phyloP scores from a whole-genome alignment of 2,329 filamentous ascomycete genomes.

The Colletotrichum higginsianum region DNA sequence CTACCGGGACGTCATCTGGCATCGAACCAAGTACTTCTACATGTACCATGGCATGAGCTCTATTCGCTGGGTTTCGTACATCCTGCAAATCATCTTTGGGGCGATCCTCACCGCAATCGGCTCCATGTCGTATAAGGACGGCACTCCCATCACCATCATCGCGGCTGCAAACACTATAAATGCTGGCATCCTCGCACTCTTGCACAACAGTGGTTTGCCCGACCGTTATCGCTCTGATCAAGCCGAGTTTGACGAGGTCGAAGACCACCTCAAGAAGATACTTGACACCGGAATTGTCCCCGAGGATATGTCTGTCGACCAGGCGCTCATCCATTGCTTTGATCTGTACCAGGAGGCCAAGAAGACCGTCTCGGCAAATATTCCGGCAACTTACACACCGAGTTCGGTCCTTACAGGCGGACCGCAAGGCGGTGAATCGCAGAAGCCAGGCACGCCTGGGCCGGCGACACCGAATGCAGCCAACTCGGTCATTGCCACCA shows the following conservation, averaged over 20 bases:
- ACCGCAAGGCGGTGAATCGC: slow-evolving; percentile 20
- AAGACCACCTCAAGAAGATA: slow-evolving; percentile 65
- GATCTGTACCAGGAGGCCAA: slow-evolving; percentile 62
- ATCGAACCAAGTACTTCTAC: slow-evolving; percentile 61
- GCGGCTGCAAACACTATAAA: slow-evolving; percentile 66
- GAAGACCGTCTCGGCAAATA: slow-evolving; percentile 62
- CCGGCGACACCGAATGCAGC: slow-evolving; percentile 13
- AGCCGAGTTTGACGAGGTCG: slow-evolving; percentile 64
- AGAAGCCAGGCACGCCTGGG: slow-evolving; percentile 16
- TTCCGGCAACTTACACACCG: slow-evolving; percentile 58
- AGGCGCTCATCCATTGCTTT: slow-evolving; percentile 64
- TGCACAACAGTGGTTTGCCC: slow-evolving; percentile 69
- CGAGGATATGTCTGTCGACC: slow-evolving; percentile 58
- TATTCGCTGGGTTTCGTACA: slow-evolving; percentile 62
- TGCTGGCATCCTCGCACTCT: slow-evolving; percentile 64
- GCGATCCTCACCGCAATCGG: slow-evolving; percentile 66
- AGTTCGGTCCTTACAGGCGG: slow-evolving; percentile 33
- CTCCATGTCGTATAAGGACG: slow-evolving; percentile 54
- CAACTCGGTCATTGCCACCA: slow-evolving; percentile 33
- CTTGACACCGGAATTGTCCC: slow-evolving; percentile 64
- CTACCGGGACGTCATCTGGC: slow-evolving; percentile 63
- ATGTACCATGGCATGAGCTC: slow-evolving; percentile 60
- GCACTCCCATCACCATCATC: slow-evolving; percentile 61
- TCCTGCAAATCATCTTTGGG: slow-evolving; percentile 64
- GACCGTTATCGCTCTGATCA: slow-evolving; percentile 66